Conservation (phyloP, 345 rosid species). For the Hirschfeldia incana region DNA sequence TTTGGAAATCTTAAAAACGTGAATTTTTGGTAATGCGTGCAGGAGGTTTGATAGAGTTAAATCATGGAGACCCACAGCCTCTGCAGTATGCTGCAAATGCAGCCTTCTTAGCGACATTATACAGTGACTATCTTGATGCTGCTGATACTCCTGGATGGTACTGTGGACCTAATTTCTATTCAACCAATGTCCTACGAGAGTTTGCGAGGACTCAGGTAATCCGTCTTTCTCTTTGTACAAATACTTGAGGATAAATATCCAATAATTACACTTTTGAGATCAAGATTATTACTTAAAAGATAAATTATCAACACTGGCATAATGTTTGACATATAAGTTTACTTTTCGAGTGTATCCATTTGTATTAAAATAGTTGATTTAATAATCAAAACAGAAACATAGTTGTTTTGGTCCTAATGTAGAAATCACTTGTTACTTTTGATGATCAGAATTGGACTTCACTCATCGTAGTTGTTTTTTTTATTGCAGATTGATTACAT, state of each 20-base stretch:
- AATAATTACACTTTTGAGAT: neutral
- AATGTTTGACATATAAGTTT: neutral
- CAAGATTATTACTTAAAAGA: neutral
- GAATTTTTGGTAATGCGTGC: slow-evolving; percentile 23
- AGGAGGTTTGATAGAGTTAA: slow-evolving; percentile 88
- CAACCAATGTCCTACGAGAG: slow-evolving; percentile 65
- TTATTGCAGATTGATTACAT: slow-evolving; percentile 80
- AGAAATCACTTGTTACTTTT: neutral
- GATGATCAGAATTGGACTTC: neutral
- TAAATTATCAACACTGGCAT: neutral
- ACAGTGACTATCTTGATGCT: slow-evolving; percentile 91
- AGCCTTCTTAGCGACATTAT: slow-evolving; percentile 80
- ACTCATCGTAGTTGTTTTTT: neutral
- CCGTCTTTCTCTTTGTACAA: neutral
- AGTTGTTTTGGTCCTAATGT: neutral
- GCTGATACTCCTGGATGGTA: slow-evolving; percentile 98
- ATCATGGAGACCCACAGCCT: slow-evolving; percentile 96
- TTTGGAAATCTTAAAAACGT: neutral
- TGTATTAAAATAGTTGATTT: neutral
- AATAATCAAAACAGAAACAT: neutral
- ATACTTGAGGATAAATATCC: neutral
- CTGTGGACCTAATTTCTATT: slow-evolving; percentile 88
- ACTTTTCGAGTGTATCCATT: neutral
- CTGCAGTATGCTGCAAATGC: slow-evolving; percentile 92
- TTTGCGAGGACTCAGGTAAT: slow-evolving; percentile 86